phyloP scores from a whole-genome alignment of 2,329 filamentous ascomycete genomes.

The Colletotrichum aenigma region DNA sequence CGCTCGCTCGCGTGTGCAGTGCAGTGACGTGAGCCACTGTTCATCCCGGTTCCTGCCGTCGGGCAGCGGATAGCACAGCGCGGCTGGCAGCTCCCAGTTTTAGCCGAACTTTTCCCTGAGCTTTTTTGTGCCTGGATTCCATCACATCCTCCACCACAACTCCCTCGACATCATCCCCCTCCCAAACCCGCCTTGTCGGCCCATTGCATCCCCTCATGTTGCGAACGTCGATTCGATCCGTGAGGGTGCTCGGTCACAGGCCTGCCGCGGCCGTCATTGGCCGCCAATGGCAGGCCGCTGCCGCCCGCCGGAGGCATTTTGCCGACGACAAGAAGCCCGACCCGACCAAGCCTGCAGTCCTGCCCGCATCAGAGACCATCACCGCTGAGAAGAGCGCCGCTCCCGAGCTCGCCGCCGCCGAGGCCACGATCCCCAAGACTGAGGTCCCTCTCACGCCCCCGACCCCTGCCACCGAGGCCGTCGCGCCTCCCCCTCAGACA shows the following conservation, averaged over 20 bases:
- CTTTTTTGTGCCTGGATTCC: constrained; percentile 39
- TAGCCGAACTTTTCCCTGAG: constrained; percentile 51
- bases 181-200: constrained; percentile 39
- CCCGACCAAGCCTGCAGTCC: constrained; percentile 51
- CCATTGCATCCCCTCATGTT: constrained; percentile 65
- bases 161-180: constrained; percentile 29
- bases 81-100: constrained; percentile 25
- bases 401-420: constrained; percentile 42
- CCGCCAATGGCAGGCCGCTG: constrained; percentile 60
- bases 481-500: constrained; percentile 39
- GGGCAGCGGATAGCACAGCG: neutral
- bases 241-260: constrained; percentile 62
- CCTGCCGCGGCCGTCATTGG: constrained; percentile 55
- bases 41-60: constrained; percentile 24
- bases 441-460: constrained; percentile 46
- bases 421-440: constrained; percentile 40
- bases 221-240: constrained; percentile 71
- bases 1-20: neutral
- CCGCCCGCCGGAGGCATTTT: constrained; percentile 51
- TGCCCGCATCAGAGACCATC: constrained; percentile 59
- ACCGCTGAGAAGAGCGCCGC: constrained; percentile 50
- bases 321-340: constrained; percentile 59
- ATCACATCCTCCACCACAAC: constrained; percentile 27
- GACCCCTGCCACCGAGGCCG: constrained; percentile 27
- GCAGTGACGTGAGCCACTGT: constrained; percentile 10